Conservation (phyloP, 345 rosid genomes). For the Acer saccharum region DNA sequence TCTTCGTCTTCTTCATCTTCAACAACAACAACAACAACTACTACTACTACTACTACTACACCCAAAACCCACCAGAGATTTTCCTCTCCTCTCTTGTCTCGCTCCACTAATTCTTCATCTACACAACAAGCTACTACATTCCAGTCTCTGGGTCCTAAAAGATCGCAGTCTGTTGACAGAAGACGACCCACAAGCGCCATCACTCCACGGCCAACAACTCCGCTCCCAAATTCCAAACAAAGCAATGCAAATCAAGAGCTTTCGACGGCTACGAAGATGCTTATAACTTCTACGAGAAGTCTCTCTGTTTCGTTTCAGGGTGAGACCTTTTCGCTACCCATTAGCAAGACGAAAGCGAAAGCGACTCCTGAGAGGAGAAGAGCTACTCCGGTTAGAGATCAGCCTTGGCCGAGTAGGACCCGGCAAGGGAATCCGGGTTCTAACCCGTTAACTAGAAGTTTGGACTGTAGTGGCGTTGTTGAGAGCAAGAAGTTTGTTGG, state of each 20-base stretch:
- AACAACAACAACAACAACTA: constrained; percentile 35
- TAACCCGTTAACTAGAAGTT: constrained; percentile 54
- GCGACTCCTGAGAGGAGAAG: constrained; percentile 63
- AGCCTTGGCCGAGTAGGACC: constrained; percentile 77
- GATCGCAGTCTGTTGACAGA: constrained; percentile 89
- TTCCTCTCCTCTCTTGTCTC: constrained; percentile 66
- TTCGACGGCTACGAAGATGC: constrained; percentile 69
- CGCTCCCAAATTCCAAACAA: constrained; percentile 32
- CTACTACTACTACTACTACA: constrained; percentile 22
- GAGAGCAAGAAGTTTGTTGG: constrained; percentile 37
- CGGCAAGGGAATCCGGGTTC: constrained; percentile 50
- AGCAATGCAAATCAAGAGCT: constrained; percentile 42
- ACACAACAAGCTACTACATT: constrained; percentile 28
- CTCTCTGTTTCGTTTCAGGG: constrained; percentile 95
- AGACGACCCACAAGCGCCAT: constrained; percentile 38
- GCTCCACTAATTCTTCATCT: constrained; percentile 49
- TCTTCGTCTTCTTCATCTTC: constrained; percentile 57
- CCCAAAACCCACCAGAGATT: constrained; percentile 41
- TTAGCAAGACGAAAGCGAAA: constrained; percentile 77
- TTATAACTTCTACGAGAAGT: constrained; percentile 85
- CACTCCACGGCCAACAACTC: constrained; percentile 31
- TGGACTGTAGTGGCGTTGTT: constrained; percentile 39
- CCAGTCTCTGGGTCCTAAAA: constrained; percentile 47
- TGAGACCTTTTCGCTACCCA: constrained; percentile 81
- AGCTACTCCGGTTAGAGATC: constrained; percentile 65